These are phyloP conservation scores for Nannochloris sp. DNA, from an alignment of 139 green algal genomes.

Conservation along the genomic window DNA sequence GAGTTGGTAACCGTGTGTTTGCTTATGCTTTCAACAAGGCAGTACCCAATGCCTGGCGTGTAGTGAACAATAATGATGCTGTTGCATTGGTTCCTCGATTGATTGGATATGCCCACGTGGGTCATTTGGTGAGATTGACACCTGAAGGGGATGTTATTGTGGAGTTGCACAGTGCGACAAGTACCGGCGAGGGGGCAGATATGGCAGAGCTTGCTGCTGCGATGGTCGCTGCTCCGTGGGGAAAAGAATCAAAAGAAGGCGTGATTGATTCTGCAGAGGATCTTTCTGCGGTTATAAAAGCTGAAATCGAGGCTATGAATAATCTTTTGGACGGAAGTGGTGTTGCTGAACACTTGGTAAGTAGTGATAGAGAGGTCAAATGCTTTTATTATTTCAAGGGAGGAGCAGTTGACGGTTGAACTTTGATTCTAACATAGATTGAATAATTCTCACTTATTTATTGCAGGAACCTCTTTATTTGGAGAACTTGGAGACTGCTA, in stretches of 20 bases:
- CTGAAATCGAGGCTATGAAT: constrained; percentile 8
- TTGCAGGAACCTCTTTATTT: constrained; percentile 21
- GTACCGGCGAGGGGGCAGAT: constrained; percentile 2
- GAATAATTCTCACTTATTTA: too few relatives aligned
- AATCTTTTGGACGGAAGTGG: constrained; percentile 10
- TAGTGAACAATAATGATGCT: constrained; percentile 64
- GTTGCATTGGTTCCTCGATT: constrained; percentile 58
- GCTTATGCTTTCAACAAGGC: constrained; percentile 44
- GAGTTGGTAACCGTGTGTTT: constrained; percentile 68
- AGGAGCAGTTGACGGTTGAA: too few relatives aligned
- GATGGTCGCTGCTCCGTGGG: not conserved
- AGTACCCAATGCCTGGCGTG: constrained; percentile 53
- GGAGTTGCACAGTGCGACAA: not conserved
- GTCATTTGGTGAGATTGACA: constrained; percentile 27
- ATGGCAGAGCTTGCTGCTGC: not conserved
- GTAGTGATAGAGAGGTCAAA: too few relatives aligned
- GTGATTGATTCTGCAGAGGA: not conserved
- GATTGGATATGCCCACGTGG: constrained; percentile 67
- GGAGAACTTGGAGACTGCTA: constrained; percentile 1
- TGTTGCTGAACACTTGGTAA: not conserved
- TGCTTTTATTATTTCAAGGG: too few relatives aligned
- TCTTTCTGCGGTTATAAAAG: not conserved
- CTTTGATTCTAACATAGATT: too few relatives aligned
- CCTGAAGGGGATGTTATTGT: constrained; percentile 10
- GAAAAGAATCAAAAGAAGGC: not conserved